Evolutionary conservation across 768 basidiomycete genomes (phyloP).

Genomic region (Galerina marginata): DNA sequence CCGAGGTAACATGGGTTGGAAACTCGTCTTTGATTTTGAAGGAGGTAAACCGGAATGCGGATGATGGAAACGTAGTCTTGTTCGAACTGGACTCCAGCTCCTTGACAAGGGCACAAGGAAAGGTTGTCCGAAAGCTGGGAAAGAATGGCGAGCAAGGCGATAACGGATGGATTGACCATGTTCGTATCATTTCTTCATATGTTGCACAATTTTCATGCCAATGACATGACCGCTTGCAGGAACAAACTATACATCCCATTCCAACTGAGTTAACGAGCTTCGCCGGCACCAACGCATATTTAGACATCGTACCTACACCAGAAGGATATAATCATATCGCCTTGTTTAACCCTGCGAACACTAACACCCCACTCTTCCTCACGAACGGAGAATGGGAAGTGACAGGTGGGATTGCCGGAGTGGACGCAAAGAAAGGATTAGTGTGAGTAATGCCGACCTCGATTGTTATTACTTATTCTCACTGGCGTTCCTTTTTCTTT

Average conservation of each 20-base stretch:
- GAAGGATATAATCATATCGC: constrained; percentile 94
- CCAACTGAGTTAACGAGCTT: constrained; percentile 45
- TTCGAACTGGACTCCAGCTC: constrained; percentile 59
- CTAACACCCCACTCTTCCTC: constrained; percentile 76
- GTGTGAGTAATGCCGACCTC: constrained; percentile 59
- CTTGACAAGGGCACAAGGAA: constrained; percentile 41
- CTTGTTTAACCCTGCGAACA: constrained; percentile 79
- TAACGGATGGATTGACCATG: constrained; percentile 93
- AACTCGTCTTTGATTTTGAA: constrained; percentile 76
- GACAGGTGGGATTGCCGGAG: constrained; percentile 68
- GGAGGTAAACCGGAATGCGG: constrained; percentile 85
- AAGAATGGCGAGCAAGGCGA: constrained; percentile 86
- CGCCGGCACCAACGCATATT: constrained; percentile 67
- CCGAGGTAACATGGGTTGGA: constrained; percentile 89
- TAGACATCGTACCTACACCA: constrained; percentile 84
- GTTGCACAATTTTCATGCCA: neutral
- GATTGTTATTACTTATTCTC: neutral
- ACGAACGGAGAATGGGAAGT: constrained; percentile 94
- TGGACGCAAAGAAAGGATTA: constrained; percentile 68
- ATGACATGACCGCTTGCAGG: constrained; percentile 38
- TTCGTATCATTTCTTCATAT: constrained; percentile 39
- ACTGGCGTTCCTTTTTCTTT: neutral
- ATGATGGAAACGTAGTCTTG: constrained; percentile 77
- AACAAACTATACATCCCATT: constrained; percentile 66
- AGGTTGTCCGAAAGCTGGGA: constrained; percentile 79